Percentiles rank a stretch among this genome's conserved stretches.
Conservation (phyloP, 2,329 filamentous ascomycete species). For the Corinectria fuckeliana region DNA sequence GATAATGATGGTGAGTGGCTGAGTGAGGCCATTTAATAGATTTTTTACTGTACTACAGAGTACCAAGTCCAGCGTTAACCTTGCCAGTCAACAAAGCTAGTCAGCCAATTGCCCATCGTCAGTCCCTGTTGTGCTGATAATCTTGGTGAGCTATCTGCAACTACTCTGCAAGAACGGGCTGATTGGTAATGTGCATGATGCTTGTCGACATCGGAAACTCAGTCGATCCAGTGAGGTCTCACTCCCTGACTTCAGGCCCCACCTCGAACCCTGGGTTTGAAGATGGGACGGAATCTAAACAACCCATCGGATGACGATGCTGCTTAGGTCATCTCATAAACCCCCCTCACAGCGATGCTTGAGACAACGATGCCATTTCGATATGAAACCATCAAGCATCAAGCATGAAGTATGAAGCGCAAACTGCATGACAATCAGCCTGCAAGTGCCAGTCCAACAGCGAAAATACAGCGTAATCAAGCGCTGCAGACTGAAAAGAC, state of each 20-base stretch:
- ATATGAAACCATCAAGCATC: neutral
- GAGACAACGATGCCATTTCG: neutral
- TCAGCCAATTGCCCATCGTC: too few relatives aligned
- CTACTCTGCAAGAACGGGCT: neutral
- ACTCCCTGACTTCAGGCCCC: too few relatives aligned
- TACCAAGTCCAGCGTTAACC: too few relatives aligned
- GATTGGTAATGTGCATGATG: neutral
- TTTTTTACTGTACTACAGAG: neutral
- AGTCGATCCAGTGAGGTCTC: too few relatives aligned
- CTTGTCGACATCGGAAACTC: too few relatives aligned
- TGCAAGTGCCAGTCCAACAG: neutral
- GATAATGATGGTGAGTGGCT: neutral
- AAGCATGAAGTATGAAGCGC: too few relatives aligned
- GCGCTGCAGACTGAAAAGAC: neutral
- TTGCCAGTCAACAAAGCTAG: too few relatives aligned
- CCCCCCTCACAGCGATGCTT: neutral
- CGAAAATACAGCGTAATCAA: neutral
- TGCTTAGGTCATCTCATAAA: neutral
- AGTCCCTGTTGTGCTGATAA: too few relatives aligned
- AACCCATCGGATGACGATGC: neutral
- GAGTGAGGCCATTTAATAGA: neutral
- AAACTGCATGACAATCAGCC: neutral
- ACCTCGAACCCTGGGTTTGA: constrained; percentile 9
- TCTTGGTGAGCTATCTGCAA: neutral
- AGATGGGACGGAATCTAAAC: neutral